Conservation (phyloP, 495 filamentous ascomycete species). For the Penicillium ucsense region DNA sequence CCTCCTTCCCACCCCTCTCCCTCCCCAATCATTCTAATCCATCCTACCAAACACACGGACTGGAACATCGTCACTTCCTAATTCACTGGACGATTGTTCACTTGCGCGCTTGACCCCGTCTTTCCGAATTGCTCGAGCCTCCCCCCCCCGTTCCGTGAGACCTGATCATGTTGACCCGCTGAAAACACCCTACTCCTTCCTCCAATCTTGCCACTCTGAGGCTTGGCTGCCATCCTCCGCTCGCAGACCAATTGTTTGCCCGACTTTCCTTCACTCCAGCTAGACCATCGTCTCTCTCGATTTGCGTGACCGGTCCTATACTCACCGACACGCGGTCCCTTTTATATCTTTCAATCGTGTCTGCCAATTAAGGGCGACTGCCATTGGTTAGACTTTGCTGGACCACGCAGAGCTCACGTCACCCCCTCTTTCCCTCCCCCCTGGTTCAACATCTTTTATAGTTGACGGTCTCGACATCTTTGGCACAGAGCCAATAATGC, state of each 20-base stretch:
- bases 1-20: not conserved
- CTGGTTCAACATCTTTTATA: not conserved
- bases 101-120: not conserved
- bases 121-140: not conserved
- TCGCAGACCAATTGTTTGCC: not conserved
- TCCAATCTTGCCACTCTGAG: conserved; percentile 5
- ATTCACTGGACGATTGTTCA: not conserved
- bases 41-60: not conserved
- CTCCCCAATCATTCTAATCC: not conserved
- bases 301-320: not conserved
- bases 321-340: conserved; percentile 11
- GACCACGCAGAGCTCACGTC: conserved; percentile 29
- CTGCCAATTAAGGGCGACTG: conserved; percentile 17
- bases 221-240: conserved; percentile 1
- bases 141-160: not conserved
- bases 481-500: conserved; percentile 21
- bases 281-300: no score
- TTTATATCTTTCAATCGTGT: conserved; percentile 12
- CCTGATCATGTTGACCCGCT: conserved; percentile 11
- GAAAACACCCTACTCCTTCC: conserved; percentile 1
- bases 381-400: conserved; percentile 17
- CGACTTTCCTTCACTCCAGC: not conserved
- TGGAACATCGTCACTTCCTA: no score
- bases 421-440: conserved; percentile 6
- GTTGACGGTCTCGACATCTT: not conserved